phyloP scores from a whole-genome alignment of 148 eudicot genomes.

The Suaeda aralocaspica region DNA sequence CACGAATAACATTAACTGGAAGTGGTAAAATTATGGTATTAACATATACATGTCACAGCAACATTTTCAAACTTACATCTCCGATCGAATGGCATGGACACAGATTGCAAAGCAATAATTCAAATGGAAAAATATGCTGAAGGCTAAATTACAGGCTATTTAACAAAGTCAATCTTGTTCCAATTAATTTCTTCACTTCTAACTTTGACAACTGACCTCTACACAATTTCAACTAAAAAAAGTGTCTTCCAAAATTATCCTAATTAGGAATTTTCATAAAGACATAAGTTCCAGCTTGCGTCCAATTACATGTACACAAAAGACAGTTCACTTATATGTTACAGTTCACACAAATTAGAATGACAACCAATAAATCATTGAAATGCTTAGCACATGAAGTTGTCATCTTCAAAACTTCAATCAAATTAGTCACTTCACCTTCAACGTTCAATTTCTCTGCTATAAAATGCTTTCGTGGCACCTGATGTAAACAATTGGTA shows the following conservation, averaged over 20 bases:
- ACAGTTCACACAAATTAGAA: conserved; percentile 21
- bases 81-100: too few species aligned
- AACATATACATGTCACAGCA: too few species aligned
- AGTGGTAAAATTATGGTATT: too few species aligned
- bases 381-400: conserved; percentile 46
- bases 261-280: conserved; percentile 25
- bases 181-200: conserved; percentile 1
- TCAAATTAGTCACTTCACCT: conserved; percentile 40
- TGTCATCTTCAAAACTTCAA: conserved; percentile 44
- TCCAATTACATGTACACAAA: conserved; percentile 6
- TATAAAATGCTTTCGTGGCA: conserved; percentile 16
- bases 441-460: conserved; percentile 27
- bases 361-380: conserved; percentile 22
- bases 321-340: conserved; percentile 20
- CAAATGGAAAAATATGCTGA: neutral
- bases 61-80: too few species aligned
- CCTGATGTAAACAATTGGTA: conserved; percentile 13
- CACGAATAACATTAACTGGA: too few species aligned
- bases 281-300: conserved; percentile 12
- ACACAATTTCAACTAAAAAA: conserved; percentile 24
- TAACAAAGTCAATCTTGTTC: conserved; percentile 15
- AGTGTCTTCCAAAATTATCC: conserved; percentile 19
- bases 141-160: neutral
- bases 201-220: conserved; percentile 23
- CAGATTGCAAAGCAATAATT: neutral